A percentile compares a stretch with the other conserved stretches of the same genome.
phyloP scores from a whole-genome alignment of 176 grass and related monocot species.

The Musa troglodytarum region DNA sequence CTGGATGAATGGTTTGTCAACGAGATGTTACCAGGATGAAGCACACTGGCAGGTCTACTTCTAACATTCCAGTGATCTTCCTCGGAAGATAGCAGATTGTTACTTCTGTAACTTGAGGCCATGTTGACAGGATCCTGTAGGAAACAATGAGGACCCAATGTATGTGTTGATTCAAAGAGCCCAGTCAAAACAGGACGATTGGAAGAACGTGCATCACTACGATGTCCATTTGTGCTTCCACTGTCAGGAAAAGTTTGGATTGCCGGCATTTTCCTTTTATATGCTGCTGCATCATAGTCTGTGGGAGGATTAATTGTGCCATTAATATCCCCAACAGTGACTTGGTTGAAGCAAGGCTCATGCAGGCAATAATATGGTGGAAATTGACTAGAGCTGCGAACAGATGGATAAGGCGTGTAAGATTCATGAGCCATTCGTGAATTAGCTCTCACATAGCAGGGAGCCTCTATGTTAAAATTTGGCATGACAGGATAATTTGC shows the following conservation, averaged over 20 bases:
- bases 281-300: neutral
- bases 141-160: conserved; percentile 2
- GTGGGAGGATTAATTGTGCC: neutral
- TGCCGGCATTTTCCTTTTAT: conserved; percentile 7
- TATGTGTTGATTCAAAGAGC: neutral
- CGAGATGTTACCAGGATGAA: neutral
- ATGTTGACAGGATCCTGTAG: conserved; percentile 1
- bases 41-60: neutral
- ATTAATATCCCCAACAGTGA: neutral
- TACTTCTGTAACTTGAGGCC: neutral
- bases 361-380: neutral
- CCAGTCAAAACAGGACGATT: neutral
- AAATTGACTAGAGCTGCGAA: conserved; percentile 2
- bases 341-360: conserved; percentile 7
- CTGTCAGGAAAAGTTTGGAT: neutral
- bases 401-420: neutral
- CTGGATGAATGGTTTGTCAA: neutral
- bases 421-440: neutral
- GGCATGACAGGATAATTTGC: neutral
- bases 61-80: conserved; percentile 9
- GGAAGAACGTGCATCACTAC: conserved; percentile 2
- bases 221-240: neutral
- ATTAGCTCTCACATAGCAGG: neutral
- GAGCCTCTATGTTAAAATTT: conserved; percentile 4
- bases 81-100: neutral